These are phyloP conservation scores for Corylus heterophylla DNA, from an alignment of 306 rosid genomes.

Conservation along the genomic window DNA sequence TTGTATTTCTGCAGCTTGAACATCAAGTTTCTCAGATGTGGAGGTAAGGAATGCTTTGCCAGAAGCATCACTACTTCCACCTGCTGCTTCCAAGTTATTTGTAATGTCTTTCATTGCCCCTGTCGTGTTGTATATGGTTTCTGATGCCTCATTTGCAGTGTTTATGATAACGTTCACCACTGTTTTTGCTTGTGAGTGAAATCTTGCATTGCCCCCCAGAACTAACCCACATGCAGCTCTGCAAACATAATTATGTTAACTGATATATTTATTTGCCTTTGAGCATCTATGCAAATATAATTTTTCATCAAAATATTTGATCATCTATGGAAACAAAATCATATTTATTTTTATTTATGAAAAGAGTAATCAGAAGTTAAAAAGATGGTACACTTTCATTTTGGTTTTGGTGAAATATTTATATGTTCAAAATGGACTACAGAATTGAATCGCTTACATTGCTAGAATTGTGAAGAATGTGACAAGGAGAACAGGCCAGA, in stretches of 20 bases:
- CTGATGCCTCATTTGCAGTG: constrained; percentile 64
- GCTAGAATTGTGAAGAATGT: constrained; percentile 45
- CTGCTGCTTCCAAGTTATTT: constrained; percentile 32
- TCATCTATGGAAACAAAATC: no score
- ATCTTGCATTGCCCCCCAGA: constrained; percentile 52
- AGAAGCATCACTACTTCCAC: constrained; percentile 22
- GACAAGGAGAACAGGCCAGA: constrained; percentile 40
- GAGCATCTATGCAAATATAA: background rate
- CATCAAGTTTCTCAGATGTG: constrained; percentile 41
- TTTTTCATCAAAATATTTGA: no score
- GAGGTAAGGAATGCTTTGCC: constrained; percentile 30
- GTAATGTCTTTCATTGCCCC: constrained; percentile 43
- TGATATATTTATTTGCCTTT: background rate
- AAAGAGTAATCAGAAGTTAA: background rate
- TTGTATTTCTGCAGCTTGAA: constrained; percentile 45
- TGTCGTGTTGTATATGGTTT: constrained; percentile 56
- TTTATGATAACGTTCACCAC: constrained; percentile 52
- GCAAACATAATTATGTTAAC: background rate
- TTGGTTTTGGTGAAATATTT: background rate
- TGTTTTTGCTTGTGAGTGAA: constrained; percentile 46
- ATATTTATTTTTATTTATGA: no score
- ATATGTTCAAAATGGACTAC: no score
- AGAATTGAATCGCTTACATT: constrained; percentile 46
- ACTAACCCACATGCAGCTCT: constrained; percentile 65
- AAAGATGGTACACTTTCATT: background rate